A percentile compares a stretch with the other conserved stretches of the same genome.
Evolutionary conservation across 1,284 basidiomycete genomes (phyloP).

Genomic region (Cutaneotrichosporon dermatis): DNA sequence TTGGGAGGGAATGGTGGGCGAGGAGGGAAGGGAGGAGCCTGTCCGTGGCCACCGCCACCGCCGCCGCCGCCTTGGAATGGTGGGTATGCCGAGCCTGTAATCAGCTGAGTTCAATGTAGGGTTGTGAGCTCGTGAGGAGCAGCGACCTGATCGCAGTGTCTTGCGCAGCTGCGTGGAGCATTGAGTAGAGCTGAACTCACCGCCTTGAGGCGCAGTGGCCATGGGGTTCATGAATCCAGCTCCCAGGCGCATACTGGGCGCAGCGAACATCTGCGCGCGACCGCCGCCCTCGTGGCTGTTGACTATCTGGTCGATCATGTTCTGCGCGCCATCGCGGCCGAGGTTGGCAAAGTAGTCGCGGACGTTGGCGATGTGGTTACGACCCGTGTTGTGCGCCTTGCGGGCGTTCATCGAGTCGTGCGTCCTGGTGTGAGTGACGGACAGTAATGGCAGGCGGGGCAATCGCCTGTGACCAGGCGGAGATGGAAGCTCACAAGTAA

Average conservation of each 20-base stretch:
- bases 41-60: conserved; percentile 56
- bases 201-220: conserved; percentile 22
- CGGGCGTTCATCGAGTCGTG: conserved; percentile 59
- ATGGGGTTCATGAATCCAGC: conserved; percentile 44
- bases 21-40: conserved; percentile 62
- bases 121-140: too few species aligned
- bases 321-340: conserved; percentile 93
- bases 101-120: neutral
- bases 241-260: conserved; percentile 59
- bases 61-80: conserved; percentile 14
- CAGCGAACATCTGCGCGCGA: conserved; percentile 55
- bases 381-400: conserved; percentile 94
- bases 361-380: conserved; percentile 94
- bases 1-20: conserved; percentile 60
- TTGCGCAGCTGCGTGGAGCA: too few species aligned
- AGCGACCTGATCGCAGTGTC: too few species aligned
- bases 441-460: neutral
- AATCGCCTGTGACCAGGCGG: neutral
- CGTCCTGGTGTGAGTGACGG: conserved; percentile 19
- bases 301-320: conserved; percentile 92
- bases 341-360: conserved; percentile 94
- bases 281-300: conserved; percentile 70
- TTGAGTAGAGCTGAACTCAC: conserved; percentile 5
- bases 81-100: conserved; percentile 8
- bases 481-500: conserved; percentile 48